Conservation (phyloP, 2,329 filamentous ascomycete species). For the Tricladium varicosporioides region DNA sequence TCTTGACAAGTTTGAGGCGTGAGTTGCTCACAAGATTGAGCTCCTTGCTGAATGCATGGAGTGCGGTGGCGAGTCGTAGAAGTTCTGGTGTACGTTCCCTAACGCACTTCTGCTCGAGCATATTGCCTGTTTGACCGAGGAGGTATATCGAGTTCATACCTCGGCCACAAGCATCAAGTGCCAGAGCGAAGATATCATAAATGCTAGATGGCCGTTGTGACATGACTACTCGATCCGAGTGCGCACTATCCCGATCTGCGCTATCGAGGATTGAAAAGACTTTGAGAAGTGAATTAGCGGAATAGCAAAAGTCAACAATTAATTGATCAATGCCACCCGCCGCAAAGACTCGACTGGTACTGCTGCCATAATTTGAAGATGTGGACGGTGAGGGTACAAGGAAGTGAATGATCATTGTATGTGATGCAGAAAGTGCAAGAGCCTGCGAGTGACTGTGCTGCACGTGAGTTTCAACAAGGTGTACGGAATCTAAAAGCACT, state of each 20-base stretch:
- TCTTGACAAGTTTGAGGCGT: conserved; percentile 2
- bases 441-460: background rate
- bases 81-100: conserved; percentile 3
- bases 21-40: conserved; percentile 1
- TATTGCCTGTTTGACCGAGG: conserved; percentile 3
- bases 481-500: background rate
- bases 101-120: conserved; percentile 1
- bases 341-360: background rate
- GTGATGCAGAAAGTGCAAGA: background rate
- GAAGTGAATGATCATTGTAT: conserved; percentile 6
- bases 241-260: background rate
- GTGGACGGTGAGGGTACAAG: background rate
- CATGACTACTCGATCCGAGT: conserved; percentile 1
- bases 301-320: conserved; percentile 3
- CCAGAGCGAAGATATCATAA: conserved; percentile 4
- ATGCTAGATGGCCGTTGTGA: conserved; percentile 4
- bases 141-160: conserved; percentile 8
- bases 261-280: background rate
- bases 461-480: background rate
- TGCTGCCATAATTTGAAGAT: background rate
- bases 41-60: conserved; percentile 5
- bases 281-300: conserved; percentile 2
- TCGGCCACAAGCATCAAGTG: conserved; percentile 2
- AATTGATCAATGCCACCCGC: background rate
- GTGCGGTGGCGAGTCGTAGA: background rate